Conservation (phyloP, 2,329 filamentous ascomycete species). For the Ascochyta lentis region DNA sequence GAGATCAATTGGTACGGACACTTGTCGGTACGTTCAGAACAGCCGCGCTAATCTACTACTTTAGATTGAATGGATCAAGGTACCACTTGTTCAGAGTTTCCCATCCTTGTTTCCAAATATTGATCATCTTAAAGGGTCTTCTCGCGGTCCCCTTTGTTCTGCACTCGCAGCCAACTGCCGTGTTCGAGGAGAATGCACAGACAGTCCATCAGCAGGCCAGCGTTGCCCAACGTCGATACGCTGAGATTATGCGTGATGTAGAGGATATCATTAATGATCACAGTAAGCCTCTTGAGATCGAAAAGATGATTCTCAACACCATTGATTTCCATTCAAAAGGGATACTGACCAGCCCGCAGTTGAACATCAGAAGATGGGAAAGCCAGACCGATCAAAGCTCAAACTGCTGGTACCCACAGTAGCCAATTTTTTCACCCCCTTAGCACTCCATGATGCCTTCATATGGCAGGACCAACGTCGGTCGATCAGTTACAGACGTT, state of each 20-base stretch:
- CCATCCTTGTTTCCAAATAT: background rate
- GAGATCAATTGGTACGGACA: conserved; percentile 84
- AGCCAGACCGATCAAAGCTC: conserved; percentile 81
- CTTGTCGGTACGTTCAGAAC: background rate
- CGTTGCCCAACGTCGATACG: conserved; percentile 85
- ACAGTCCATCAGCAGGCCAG: conserved; percentile 75
- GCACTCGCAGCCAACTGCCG: conserved; percentile 90
- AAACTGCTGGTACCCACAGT: conserved; percentile 90
- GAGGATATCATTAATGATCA: conserved; percentile 92
- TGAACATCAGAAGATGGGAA: conserved; percentile 69
- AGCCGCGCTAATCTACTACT: conserved; percentile 18
- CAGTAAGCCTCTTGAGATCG: conserved; percentile 60
- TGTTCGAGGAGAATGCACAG: conserved; percentile 73
- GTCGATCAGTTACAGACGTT: conserved; percentile 87
- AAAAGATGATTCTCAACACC: background rate
- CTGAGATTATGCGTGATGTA: conserved; percentile 93
- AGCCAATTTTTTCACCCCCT: conserved; percentile 89
- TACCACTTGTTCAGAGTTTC: conserved; percentile 29
- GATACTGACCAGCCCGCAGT: conserved; percentile 57
- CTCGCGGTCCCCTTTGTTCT: conserved; percentile 95
- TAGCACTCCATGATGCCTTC: conserved; percentile 89
- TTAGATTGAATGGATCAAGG: conserved; percentile 90
- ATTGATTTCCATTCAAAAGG: background rate
- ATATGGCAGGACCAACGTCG: conserved; percentile 85
- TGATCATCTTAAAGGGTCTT: conserved; percentile 54